These are phyloP conservation scores for Pichia sp. DNA, from an alignment of 1,139 yeast genomes.

Conservation along the genomic window DNA sequence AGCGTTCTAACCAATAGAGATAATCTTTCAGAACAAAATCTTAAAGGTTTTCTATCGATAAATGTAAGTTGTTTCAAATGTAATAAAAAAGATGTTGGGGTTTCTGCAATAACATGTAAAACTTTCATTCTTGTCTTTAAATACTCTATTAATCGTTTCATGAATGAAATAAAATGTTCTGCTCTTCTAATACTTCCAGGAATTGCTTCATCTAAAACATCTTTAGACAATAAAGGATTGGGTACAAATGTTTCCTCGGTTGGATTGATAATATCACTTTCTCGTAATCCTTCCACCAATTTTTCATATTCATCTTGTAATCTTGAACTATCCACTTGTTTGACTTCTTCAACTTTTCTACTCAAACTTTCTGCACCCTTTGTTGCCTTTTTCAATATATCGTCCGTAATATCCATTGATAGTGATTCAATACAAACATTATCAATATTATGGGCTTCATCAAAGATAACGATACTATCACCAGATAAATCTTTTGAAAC, in stretches of 20 bases:
- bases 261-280: constrained; percentile 57
- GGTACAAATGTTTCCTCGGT: constrained; percentile 70
- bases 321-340: constrained; percentile 72
- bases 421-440: constrained; percentile 96
- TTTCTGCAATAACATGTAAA: constrained; percentile 91
- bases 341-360: constrained; percentile 73
- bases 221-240: constrained; percentile 81
- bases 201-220: constrained; percentile 81
- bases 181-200: constrained; percentile 97
- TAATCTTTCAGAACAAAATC: constrained; percentile 87
- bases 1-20: constrained; percentile 83
- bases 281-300: constrained; percentile 81
- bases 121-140: constrained; percentile 96
- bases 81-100: constrained; percentile 86
- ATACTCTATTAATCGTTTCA: constrained; percentile 88
- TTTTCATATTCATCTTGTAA: constrained; percentile 86
- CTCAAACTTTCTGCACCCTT: constrained; percentile 77
- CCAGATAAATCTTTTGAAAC: constrained; percentile 89
- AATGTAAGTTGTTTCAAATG: constrained; percentile 90
- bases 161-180: constrained; percentile 89
- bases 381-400: constrained; percentile 68
- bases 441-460: constrained; percentile 97
- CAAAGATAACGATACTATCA: constrained; percentile 90
- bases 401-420: constrained; percentile 82
- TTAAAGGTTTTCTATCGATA: constrained; percentile 82